These are phyloP conservation scores for Russula brevipes DNA, from an alignment of 768 basidiomycete genomes.

Conservation along the genomic window DNA sequence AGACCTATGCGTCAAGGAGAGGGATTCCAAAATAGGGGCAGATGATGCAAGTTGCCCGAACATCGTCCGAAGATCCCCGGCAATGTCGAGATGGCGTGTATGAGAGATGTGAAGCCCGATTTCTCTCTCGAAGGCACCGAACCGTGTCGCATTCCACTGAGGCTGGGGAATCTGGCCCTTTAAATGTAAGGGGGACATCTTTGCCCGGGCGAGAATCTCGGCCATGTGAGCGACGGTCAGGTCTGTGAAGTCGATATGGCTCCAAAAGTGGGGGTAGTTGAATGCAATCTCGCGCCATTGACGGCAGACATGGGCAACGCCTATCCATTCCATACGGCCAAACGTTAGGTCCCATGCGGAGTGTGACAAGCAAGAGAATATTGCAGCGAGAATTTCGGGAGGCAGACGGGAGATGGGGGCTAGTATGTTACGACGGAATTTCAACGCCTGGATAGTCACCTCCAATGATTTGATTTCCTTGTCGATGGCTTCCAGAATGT, in stretches of 20 bases:
- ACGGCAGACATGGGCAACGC: conserved; percentile 15
- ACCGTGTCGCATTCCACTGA: not conserved
- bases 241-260: conserved; percentile 4
- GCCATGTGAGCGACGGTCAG: not conserved
- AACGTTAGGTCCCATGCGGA: not conserved
- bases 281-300: conserved; percentile 21
- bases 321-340: conserved; percentile 1
- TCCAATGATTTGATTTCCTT: conserved; percentile 7
- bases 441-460: not conserved
- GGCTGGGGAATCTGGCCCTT: not conserved
- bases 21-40: not conserved
- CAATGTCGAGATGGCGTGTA: not conserved
- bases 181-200: conserved; percentile 2
- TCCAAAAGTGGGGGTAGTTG: conserved; percentile 10
- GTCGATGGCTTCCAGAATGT: conserved; percentile 1
- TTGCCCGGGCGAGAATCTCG: conserved; percentile 12
- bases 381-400: not conserved
- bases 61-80: not conserved
- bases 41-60: conserved; percentile 1
- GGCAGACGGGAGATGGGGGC: conserved; percentile 16
- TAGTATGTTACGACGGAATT: conserved; percentile 7
- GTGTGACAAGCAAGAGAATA: conserved; percentile 6
- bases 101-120: conserved; percentile 9
- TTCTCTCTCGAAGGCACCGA: not conserved
- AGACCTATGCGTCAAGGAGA: not conserved